phyloP scores from a whole-genome alignment of 1,284 basidiomycete species.

The Ceratobasidium sp. region DNA sequence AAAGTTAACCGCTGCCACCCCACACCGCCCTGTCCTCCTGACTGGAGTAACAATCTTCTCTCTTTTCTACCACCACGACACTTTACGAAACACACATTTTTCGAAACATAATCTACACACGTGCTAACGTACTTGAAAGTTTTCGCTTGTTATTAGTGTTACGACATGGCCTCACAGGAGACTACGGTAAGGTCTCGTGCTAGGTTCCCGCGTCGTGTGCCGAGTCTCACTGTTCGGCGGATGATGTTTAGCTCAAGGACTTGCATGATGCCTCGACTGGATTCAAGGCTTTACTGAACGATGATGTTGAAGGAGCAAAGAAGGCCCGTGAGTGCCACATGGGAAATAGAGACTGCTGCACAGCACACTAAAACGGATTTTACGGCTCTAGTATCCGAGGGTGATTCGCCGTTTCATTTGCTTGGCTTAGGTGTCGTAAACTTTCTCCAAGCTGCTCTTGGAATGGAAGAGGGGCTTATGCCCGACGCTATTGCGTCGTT shows the following conservation, averaged over 20 bases:
- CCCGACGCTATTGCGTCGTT: slow-evolving; percentile 71
- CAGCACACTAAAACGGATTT: slow-evolving; percentile 9
- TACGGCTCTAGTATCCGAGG: slow-evolving; percentile 58
- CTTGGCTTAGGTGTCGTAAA: slow-evolving; percentile 79
- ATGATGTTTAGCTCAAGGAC: slow-evolving; percentile 42
- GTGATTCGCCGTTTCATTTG: slow-evolving; percentile 75
- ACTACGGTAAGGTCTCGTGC: slow-evolving; percentile 45
- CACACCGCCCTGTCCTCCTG: slow-evolving; percentile 28
- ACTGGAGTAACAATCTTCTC: slow-evolving; percentile 3
- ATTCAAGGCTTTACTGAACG: slow-evolving; percentile 77
- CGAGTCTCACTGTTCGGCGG: neutral
- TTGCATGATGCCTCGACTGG: slow-evolving; percentile 65
- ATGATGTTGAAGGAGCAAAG: slow-evolving; percentile 71
- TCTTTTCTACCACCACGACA: slow-evolving; percentile 38
- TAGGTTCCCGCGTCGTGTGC: slow-evolving; percentile 36
- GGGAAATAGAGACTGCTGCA: neutral
- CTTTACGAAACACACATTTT: slow-evolving; percentile 25
- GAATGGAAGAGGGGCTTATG: slow-evolving; percentile 76
- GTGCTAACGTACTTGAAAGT: neutral
- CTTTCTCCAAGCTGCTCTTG: slow-evolving; percentile 82
- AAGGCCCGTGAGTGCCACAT: slow-evolving; percentile 57
- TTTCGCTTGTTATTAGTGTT: slow-evolving; percentile 7
- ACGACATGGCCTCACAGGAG: slow-evolving; percentile 39
- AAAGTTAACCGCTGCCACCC: slow-evolving; percentile 25
- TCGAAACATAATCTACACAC: slow-evolving; percentile 15